Evolutionary conservation across 192 early-diverging fungal genomes (phyloP).

Genomic region (Lunasporangiospora selenospora): DNA sequence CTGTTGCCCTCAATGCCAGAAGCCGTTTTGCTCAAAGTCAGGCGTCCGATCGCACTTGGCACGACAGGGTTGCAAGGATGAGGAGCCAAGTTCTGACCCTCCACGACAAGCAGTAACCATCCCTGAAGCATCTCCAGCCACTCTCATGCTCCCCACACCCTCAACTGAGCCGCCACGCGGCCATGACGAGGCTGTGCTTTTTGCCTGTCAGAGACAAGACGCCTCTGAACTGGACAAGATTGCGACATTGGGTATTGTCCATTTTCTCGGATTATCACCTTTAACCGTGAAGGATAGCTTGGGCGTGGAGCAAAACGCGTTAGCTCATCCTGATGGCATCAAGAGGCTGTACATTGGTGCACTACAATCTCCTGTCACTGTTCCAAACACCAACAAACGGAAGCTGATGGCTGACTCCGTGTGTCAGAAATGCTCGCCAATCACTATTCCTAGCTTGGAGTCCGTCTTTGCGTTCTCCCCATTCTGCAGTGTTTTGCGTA

Average conservation of each 20-base stretch:
- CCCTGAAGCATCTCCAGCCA: no score
- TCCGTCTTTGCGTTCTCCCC: conserved; percentile 11
- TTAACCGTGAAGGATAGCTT: neutral
- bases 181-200: conserved; percentile 2
- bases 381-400: neutral
- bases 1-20: no score
- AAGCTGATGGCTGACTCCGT: neutral
- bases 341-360: neutral
- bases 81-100: no score
- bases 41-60: no score
- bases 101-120: no score
- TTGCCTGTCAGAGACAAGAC: neutral
- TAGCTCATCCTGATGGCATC: neutral
- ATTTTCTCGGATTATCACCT: neutral
- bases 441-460: conserved; percentile 1
- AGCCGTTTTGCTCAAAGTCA: no score
- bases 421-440: conserved; percentile 12
- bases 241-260: neutral
- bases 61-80: no score
- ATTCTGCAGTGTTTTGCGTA: conserved; percentile 3
- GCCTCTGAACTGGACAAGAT: neutral
- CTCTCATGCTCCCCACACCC: no score
- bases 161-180: no score
- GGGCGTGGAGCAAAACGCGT: neutral
- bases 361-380: conserved; percentile 2